Percentiles rank a stretch among this genome's conserved stretches.
phyloP scores from a whole-genome alignment of 805 yeast species.

The Schwanniomyces polymorphus region DNA sequence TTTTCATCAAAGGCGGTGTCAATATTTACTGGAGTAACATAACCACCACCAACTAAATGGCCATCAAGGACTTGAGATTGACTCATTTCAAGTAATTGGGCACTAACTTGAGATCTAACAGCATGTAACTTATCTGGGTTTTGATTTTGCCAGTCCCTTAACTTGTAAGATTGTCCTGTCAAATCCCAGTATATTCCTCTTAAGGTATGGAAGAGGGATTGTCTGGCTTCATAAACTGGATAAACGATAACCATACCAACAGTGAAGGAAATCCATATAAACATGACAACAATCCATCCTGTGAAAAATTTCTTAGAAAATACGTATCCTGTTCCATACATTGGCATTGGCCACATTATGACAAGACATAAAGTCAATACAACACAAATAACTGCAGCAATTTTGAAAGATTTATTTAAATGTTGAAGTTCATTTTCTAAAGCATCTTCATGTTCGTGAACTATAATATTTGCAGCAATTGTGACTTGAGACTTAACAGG shows the following conservation, averaged over 20 bases:
- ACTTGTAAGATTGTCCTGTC: constrained; percentile 71
- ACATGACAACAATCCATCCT: constrained; percentile 83
- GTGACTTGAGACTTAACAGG: constrained; percentile 40
- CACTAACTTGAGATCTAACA: constrained; percentile 61
- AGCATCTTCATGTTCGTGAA: constrained; percentile 19
- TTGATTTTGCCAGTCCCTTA: constrained; percentile 70
- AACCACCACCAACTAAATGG: constrained; percentile 16
- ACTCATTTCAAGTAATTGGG: constrained; percentile 23
- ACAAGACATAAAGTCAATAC: constrained; percentile 62
- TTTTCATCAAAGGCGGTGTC: constrained; percentile 20
- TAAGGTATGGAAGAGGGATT: constrained; percentile 58
- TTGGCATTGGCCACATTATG: constrained; percentile 91
- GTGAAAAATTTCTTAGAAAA: constrained; percentile 78
- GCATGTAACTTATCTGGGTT: constrained; percentile 78
- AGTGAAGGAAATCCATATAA: constrained; percentile 77
- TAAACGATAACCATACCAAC: constrained; percentile 62
- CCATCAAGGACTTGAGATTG: constrained; percentile 26
- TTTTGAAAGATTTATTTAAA: constrained; percentile 57
- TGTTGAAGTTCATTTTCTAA: constrained; percentile 50
- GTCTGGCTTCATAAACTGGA: constrained; percentile 76
- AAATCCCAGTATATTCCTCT: constrained; percentile 88
- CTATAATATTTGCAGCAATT: constrained; percentile 39
- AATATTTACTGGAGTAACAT: constrained; percentile 16
- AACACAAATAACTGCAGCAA: constrained; percentile 61
- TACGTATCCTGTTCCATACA: constrained; percentile 79